Conservation (phyloP, 208 protist genomes). For the Leishmania tarentolae region DNA sequence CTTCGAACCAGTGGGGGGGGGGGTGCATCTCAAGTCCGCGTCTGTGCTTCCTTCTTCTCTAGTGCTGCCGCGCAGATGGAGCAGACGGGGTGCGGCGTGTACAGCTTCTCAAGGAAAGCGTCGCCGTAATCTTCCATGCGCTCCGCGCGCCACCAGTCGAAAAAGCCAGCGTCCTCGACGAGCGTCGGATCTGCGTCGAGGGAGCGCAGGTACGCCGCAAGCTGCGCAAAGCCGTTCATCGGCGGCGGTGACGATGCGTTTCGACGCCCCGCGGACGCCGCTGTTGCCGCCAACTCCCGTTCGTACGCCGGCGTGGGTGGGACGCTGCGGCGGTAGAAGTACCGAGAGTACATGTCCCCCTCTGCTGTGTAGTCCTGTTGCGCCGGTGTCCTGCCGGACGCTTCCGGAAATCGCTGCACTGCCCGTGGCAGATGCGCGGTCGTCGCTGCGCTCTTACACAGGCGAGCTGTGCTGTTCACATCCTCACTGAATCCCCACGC, state of each 20-base stretch:
- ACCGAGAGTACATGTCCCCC: slow-evolving; percentile 9
- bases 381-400: neutral
- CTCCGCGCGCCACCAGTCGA: slow-evolving; percentile 26
- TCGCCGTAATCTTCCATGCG: slow-evolving; percentile 12
- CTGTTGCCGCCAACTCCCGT: neutral
- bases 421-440: neutral
- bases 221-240: slow-evolving; percentile 28
- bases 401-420: neutral
- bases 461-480: neutral
- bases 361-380: too few relatives aligned
- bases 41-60: slow-evolving; percentile 13
- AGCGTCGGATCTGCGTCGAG: slow-evolving; percentile 19
- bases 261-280: neutral
- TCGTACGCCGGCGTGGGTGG: neutral
- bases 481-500: slow-evolving; percentile 11
- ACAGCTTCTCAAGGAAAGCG: slow-evolving; percentile 8
- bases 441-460: neutral
- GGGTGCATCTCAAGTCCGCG: neutral
- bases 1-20: neutral
- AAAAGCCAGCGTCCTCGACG: slow-evolving; percentile 14
- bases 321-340: slow-evolving; percentile 6
- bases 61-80: slow-evolving; percentile 19
- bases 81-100: slow-evolving; percentile 19
- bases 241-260: neutral
- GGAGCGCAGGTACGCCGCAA: slow-evolving; percentile 21